Conservation (phyloP, 2,329 filamentous ascomycete species). For the Colletotrichum sp. region DNA sequence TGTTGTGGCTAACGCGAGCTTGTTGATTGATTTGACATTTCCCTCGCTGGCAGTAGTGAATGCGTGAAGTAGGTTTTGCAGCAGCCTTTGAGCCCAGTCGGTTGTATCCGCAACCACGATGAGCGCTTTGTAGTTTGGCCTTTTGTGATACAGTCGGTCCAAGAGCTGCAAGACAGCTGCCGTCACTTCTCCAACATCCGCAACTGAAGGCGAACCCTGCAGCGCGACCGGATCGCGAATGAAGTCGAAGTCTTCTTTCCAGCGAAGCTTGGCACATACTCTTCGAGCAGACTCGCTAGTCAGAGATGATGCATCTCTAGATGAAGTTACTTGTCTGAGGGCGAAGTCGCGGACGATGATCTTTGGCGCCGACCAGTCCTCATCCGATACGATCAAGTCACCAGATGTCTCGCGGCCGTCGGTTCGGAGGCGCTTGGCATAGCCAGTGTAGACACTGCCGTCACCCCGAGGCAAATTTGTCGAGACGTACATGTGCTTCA, state of each 20-base stretch:
- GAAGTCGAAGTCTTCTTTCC: neutral
- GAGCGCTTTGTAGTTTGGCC: neutral
- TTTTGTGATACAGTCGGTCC: neutral
- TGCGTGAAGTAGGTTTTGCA: neutral
- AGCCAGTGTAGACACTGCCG: neutral
- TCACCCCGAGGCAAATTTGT: neutral
- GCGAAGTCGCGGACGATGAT: constrained; percentile 10
- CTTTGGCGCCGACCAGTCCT: constrained; percentile 8
- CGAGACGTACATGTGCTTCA: neutral
- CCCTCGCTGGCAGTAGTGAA: neutral
- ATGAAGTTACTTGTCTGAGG: constrained; percentile 16
- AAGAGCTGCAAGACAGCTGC: neutral
- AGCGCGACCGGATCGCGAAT: neutral
- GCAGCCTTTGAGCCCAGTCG: neutral
- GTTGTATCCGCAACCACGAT: neutral
- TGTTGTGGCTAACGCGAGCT: neutral
- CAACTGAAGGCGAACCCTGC: neutral
- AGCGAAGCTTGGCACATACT: neutral
- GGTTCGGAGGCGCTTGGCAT: neutral
- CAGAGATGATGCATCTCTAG: neutral
- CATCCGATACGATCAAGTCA: constrained; percentile 9
- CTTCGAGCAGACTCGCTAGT: neutral
- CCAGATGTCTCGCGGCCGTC: neutral
- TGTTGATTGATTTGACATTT: neutral
- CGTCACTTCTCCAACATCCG: neutral